These are phyloP conservation scores for Angomonas desouzai DNA, from an alignment of 208 protist species.

Conservation along the genomic window DNA sequence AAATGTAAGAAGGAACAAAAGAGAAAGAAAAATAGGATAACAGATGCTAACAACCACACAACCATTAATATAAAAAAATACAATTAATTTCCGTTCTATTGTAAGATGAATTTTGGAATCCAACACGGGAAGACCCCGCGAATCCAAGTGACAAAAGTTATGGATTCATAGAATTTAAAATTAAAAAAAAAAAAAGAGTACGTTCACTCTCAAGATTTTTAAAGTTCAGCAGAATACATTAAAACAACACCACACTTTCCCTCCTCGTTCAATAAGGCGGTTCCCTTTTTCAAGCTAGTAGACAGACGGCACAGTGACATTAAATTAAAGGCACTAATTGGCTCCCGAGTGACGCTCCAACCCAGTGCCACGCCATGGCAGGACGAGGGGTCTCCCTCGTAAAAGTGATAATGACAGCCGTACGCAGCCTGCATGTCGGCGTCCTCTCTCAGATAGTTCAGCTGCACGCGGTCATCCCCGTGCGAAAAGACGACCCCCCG, in stretches of 20 bases:
- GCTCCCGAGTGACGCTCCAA: slow-evolving; percentile 31
- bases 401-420: slow-evolving; percentile 71
- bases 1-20: slow-evolving; percentile 7
- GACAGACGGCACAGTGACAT: slow-evolving; percentile 67
- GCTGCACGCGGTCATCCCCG: slow-evolving; percentile 27
- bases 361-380: slow-evolving; percentile 65
- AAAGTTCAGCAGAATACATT: slow-evolving; percentile 43
- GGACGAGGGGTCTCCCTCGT: slow-evolving; percentile 29
- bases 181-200: slow-evolving; percentile 13
- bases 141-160: too few species aligned
- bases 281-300: slow-evolving; percentile 68
- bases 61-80: too few species aligned
- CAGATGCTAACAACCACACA: too few species aligned
- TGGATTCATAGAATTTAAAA: not conserved
- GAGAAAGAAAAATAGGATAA: not conserved
- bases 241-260: slow-evolving; percentile 23
- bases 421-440: slow-evolving; percentile 37
- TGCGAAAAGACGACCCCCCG: not conserved
- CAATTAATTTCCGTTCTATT: too few species aligned
- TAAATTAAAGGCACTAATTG: slow-evolving; percentile 26
- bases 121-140: too few species aligned
- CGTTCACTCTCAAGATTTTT: slow-evolving; percentile 4
- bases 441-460: slow-evolving; percentile 27
- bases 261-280: slow-evolving; percentile 26
- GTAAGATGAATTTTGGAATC: too few species aligned